Evolutionary conservation across 345 rosid genomes (phyloP).

Genomic region (Diplotaxis tenuifolia): DNA sequence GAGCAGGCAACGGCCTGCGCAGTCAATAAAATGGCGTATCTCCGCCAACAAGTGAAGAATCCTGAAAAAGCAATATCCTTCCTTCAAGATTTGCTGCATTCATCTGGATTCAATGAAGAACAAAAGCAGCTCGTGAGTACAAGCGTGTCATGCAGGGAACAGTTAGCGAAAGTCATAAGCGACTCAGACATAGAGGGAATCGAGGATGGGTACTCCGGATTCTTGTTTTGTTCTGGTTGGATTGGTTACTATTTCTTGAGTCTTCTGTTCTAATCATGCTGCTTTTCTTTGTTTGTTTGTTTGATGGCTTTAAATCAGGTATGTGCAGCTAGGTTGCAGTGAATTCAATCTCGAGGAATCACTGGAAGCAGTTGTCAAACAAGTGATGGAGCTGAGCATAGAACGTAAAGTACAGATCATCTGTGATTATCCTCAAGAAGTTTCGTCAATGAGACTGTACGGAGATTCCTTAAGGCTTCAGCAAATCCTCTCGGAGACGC

Average conservation of each 20-base stretch:
- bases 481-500: slow-evolving; percentile 70
- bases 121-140: slow-evolving; percentile 59
- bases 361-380: slow-evolving; percentile 56
- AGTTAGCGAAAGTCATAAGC: slow-evolving; percentile 55
- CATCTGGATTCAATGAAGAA: slow-evolving; percentile 53
- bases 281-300: not conserved
- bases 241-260: not conserved
- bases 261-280: slow-evolving; percentile 2
- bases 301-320: slow-evolving; percentile 44
- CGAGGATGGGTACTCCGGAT: slow-evolving; percentile 57
- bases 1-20: slow-evolving; percentile 63
- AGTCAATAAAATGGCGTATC: slow-evolving; percentile 58
- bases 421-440: slow-evolving; percentile 49
- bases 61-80: slow-evolving; percentile 59
- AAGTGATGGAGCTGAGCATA: slow-evolving; percentile 55
- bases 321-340: slow-evolving; percentile 44
- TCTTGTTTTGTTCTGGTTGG: slow-evolving; percentile 10
- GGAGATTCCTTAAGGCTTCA: slow-evolving; percentile 80
- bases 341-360: slow-evolving; percentile 68
- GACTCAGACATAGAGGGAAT: slow-evolving; percentile 69
- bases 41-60: slow-evolving; percentile 56
- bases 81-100: slow-evolving; percentile 50
- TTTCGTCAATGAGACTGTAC: slow-evolving; percentile 52
- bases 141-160: slow-evolving; percentile 59
- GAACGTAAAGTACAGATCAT: slow-evolving; percentile 57